These are phyloP conservation scores for Coemansia asiatica DNA, from an alignment of 192 early-diverging fungal genomes.

Conservation along the genomic window DNA sequence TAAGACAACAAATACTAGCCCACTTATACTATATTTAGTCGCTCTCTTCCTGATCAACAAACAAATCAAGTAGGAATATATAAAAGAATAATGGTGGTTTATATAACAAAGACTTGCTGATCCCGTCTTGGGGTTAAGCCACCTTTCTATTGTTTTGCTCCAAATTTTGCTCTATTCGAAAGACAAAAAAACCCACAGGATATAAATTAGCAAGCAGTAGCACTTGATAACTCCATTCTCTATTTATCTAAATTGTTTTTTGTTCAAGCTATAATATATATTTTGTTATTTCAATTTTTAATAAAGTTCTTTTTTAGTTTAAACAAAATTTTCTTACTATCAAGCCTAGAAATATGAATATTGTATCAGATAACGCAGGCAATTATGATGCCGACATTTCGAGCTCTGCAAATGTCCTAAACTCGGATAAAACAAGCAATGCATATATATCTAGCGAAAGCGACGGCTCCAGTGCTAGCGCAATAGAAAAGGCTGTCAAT, in stretches of 20 bases:
- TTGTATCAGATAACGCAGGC: not conserved
- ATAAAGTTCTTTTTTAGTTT: too few species aligned
- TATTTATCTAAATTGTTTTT: not conserved
- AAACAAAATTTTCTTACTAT: not conserved
- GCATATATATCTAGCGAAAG: not conserved
- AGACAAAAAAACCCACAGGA: too few species aligned
- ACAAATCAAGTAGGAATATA: not conserved
- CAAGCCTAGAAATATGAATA: not conserved
- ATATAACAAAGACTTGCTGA: not conserved
- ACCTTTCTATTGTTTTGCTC: conserved; percentile 1
- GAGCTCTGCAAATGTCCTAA: not conserved
- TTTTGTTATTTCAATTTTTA: not conserved
- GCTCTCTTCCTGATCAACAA: too few species aligned
- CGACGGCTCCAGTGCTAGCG: not conserved
- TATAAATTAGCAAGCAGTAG: not conserved
- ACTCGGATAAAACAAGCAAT: not conserved
- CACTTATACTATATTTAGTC: not conserved
- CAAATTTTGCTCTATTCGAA: too few species aligned
- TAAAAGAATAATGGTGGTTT: not conserved
- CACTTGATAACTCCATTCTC: not conserved
- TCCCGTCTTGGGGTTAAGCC: conserved; percentile 1
- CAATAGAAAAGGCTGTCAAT: not conserved
- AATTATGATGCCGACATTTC: not conserved
- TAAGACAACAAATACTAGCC: not conserved
- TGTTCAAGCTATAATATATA: not conserved